Conservation (phyloP, 2,329 filamentous ascomycete genomes). For the Fusarium sulawesiense region DNA sequence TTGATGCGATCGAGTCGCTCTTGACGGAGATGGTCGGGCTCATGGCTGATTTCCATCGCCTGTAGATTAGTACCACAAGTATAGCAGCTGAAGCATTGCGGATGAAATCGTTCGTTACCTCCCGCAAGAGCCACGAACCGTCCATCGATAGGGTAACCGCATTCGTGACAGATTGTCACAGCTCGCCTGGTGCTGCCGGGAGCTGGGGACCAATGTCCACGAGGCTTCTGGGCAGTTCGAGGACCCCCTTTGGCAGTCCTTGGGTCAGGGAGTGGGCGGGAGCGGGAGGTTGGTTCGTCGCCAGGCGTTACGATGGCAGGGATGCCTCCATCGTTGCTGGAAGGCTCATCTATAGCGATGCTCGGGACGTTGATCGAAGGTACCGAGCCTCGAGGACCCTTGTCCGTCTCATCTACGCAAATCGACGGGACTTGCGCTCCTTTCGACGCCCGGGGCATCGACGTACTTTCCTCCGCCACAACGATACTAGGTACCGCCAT, state of each 20-base stretch:
- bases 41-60: constrained; percentile 94
- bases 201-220: constrained; percentile 70
- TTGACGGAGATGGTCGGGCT: constrained; percentile 77
- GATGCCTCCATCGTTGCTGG: constrained; percentile 47
- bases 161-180: constrained; percentile 85
- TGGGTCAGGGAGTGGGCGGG: constrained; percentile 60
- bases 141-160: constrained; percentile 85
- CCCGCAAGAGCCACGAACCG: constrained; percentile 88
- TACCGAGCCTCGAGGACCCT: constrained; percentile 37
- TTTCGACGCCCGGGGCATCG: constrained; percentile 47
- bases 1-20: constrained; percentile 80
- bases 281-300: constrained; percentile 45
- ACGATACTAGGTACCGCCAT: constrained; percentile 65
- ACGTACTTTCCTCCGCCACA: constrained; percentile 61
- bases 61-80: constrained; percentile 89
- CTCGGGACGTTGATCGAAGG: constrained; percentile 61
- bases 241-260: constrained; percentile 48
- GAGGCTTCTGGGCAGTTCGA: constrained; percentile 55
- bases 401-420: constrained; percentile 49
- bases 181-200: constrained; percentile 60
- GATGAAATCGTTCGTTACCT: constrained; percentile 81
- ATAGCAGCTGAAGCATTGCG: constrained; percentile 91
- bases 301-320: constrained; percentile 62
- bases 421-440: constrained; percentile 51
- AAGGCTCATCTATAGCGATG: constrained; percentile 57